These are phyloP conservation scores for Asterella californica DNA, from an alignment of 225 moss, liverwort and hornwort genomes.

Conservation along the genomic window DNA sequence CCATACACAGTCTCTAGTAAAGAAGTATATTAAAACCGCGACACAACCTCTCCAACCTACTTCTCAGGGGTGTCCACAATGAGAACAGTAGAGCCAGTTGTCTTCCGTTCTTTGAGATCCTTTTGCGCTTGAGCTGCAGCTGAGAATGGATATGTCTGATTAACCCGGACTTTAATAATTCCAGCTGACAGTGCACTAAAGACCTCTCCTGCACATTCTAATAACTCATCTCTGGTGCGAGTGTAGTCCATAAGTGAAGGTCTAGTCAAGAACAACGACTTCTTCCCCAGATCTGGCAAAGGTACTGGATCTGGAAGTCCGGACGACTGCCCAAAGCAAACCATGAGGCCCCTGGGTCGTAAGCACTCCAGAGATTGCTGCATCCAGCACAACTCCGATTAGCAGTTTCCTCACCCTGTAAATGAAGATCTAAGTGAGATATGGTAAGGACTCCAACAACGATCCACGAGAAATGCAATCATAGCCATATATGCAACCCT, in stretches of 20 bases:
- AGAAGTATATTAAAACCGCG: not conserved
- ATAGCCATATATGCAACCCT: not conserved
- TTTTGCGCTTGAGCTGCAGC: slow-evolving; percentile 59
- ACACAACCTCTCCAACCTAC: not conserved
- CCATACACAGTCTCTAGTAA: too few relatives aligned
- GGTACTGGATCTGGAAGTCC: slow-evolving; percentile 54
- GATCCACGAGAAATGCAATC: not conserved
- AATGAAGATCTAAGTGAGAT: not conserved
- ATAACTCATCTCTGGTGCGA: slow-evolving; percentile 49
- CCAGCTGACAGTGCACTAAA: slow-evolving; percentile 58
- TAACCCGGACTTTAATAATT: slow-evolving; percentile 54
- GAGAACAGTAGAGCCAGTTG: slow-evolving; percentile 78
- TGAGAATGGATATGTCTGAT: slow-evolving; percentile 60
- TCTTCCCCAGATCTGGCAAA: slow-evolving; percentile 29
- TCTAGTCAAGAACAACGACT: slow-evolving; percentile 54
- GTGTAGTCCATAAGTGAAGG: slow-evolving; percentile 52
- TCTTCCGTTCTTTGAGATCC: slow-evolving; percentile 68
- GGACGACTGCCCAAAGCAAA: slow-evolving; percentile 67
- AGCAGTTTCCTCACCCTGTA: not conserved
- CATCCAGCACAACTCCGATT: slow-evolving; percentile 11
- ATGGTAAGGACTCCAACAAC: not conserved
- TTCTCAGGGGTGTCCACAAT: slow-evolving; percentile 23
- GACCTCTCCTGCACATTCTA: slow-evolving; percentile 50
- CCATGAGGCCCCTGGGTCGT: slow-evolving; percentile 55
- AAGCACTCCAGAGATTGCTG: slow-evolving; percentile 69